phyloP scores from a whole-genome alignment of 495 filamentous ascomycete species.

The Talaromyces nanjingensis region DNA sequence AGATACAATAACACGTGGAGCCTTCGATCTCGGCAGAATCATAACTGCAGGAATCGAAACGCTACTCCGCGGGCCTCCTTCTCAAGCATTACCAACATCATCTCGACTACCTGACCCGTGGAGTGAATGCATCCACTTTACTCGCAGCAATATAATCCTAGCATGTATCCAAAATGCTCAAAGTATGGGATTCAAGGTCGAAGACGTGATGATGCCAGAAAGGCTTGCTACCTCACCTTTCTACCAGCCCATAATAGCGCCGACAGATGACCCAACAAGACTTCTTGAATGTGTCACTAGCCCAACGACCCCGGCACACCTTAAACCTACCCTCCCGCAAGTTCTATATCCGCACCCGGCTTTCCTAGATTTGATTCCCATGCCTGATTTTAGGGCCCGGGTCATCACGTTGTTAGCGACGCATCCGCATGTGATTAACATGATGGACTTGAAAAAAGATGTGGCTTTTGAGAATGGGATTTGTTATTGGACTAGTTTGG shows the following conservation, averaged over 20 bases:
- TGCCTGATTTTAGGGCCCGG: slow-evolving; percentile 29
- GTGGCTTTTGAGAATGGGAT: slow-evolving; percentile 23
- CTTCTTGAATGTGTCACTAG: slow-evolving; percentile 17
- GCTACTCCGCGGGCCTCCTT: background rate
- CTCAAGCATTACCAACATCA: background rate
- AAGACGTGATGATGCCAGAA: slow-evolving; percentile 14
- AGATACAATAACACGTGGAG: background rate
- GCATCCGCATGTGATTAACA: slow-evolving; percentile 24
- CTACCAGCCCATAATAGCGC: slow-evolving; percentile 18
- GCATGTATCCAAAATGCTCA: slow-evolving; percentile 32
- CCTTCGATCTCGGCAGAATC: background rate
- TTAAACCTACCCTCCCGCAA: slow-evolving; percentile 35
- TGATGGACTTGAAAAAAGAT: slow-evolving; percentile 34
- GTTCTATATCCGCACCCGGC: slow-evolving; percentile 37
- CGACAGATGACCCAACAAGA: slow-evolving; percentile 16
- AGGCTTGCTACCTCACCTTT: slow-evolving; percentile 27
- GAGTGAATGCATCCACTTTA: background rate
- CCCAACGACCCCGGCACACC: slow-evolving; percentile 26
- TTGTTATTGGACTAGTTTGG: slow-evolving; percentile 10
- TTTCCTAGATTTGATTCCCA: slow-evolving; percentile 34
- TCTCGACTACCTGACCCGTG: background rate
- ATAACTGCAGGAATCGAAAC: background rate
- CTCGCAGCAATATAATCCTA: slow-evolving; percentile 8
- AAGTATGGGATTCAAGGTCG: slow-evolving; percentile 22
- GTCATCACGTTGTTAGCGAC: slow-evolving; percentile 30